These are phyloP conservation scores for rapeseed (Brassica napus) DNA, from an alignment of 345 rosid genomes.

Conservation along the genomic window DNA sequence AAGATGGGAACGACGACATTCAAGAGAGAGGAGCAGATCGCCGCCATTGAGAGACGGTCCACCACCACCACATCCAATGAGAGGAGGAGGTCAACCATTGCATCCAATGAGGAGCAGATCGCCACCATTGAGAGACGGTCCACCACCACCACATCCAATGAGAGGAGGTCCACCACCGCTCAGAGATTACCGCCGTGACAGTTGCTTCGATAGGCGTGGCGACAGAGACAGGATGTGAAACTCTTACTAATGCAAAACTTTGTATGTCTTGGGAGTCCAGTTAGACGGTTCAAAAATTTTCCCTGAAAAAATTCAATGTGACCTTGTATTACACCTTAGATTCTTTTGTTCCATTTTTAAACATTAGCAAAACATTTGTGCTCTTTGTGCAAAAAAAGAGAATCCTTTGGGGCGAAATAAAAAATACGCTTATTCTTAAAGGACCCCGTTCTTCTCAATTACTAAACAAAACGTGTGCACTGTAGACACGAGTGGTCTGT, in stretches of 20 bases:
- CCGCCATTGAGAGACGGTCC: slow-evolving; percentile 54
- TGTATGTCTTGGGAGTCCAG: slow-evolving; percentile 17
- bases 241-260: slow-evolving; percentile 32
- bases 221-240: slow-evolving; percentile 54
- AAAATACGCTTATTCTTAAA: background rate
- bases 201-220: slow-evolving; percentile 49
- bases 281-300: slow-evolving; percentile 19
- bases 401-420: background rate
- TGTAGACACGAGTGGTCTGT: no score
- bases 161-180: slow-evolving; percentile 48
- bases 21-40: slow-evolving; percentile 83
- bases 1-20: slow-evolving; percentile 60
- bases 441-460: no score
- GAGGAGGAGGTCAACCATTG: slow-evolving; percentile 38
- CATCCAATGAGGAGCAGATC: background rate
- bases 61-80: slow-evolving; percentile 48
- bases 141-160: slow-evolving; percentile 41
- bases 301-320: background rate
- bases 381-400: slow-evolving; percentile 3
- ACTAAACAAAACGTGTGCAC: no score
- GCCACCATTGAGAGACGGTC: slow-evolving; percentile 42
- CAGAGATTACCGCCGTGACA: slow-evolving; percentile 57
- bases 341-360: slow-evolving; percentile 20
- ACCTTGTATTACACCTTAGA: slow-evolving; percentile 23
- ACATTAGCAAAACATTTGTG: slow-evolving; percentile 1